Evolutionary conservation across 179 eudicot species (phyloP), one percentile per base, ranked within the genome.

Genomic region (Heliamphora pulchella): DNA sequence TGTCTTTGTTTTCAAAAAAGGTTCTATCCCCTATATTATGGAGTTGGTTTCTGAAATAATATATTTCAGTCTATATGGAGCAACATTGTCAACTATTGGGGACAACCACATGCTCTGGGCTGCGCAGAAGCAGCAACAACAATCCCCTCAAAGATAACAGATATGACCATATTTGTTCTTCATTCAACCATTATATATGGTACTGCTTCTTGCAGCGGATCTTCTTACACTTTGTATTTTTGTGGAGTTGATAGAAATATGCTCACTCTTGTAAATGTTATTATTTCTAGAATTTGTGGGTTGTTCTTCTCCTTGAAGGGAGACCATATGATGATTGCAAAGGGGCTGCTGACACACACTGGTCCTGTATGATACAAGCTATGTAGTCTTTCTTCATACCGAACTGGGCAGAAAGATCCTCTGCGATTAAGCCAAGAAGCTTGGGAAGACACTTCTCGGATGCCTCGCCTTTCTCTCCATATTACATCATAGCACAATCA

Each of bases 371-470:
- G 83, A 86, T 86, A 51, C 87, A 87, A 31, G 89, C 91, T 10
- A 86, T 14, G 81, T 86, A 89, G 50, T 89, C 89, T 81, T 89
- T 80, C 78, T 86, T 88, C 88, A 88, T 88, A 18, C 79, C 83
- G 22, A 86, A 83, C 41, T 75, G 81, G 39, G 89, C 65, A 2
- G 83, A 74, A 48, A 88, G 88, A 50, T 86, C 87, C 4, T 74
- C 59, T 7, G 75, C 54, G 39, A 80, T 81, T 14, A 86, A 57
- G 81, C 71, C 59, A 14, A 86, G 85, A 83, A 88, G 86, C 81
- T 84, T 84, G 0, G 87, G 78, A 41, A 88, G 84, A 69, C 83
- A 67, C 75, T 86, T 86, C 58, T 86, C 85, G 0, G 89, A 77
- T 22, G 85, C 85, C 74, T 88, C 89, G 41, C 86, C 79, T 78